Conservation (phyloP, 176 grass and related monocot genomes). For the Poa pratensis region DNA sequence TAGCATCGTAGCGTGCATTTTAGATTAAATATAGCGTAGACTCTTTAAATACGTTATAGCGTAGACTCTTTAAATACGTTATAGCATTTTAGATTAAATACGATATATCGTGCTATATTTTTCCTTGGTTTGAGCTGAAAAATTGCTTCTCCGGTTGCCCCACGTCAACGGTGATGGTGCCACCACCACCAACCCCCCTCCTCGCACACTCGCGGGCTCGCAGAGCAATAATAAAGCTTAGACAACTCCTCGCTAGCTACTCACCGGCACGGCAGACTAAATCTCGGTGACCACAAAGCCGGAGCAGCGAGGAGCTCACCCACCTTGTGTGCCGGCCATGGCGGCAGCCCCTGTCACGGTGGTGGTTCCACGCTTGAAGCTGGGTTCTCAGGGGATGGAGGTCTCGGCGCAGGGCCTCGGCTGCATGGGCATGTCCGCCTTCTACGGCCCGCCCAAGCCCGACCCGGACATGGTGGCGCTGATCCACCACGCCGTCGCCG, state of each 20-base stretch:
- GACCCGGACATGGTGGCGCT: slow-evolving; percentile 75
- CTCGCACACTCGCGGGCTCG: not conserved
- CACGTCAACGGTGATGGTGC: not conserved
- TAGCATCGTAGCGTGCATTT: too few relatives aligned
- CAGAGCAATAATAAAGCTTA: not conserved
- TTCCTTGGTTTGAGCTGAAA: too few relatives aligned
- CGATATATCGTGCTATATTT: too few relatives aligned
- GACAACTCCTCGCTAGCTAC: slow-evolving; percentile 13
- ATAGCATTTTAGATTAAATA: too few relatives aligned
- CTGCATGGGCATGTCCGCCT: slow-evolving; percentile 81
- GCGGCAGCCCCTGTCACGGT: not conserved
- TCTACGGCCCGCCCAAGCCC: slow-evolving; percentile 69
- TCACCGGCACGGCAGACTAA: not conserved
- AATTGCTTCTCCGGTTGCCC: not conserved
- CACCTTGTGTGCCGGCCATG: not conserved
- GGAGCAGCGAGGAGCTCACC: not conserved
- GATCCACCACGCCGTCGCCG: slow-evolving; percentile 66
- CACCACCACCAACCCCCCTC: not conserved
- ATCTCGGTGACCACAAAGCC: not conserved
- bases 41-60: too few relatives aligned
- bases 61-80: too few relatives aligned
- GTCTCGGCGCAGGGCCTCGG: slow-evolving; percentile 76
- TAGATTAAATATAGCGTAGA: too few relatives aligned
- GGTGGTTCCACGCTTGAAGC: slow-evolving; percentile 43
- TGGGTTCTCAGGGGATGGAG: slow-evolving; percentile 75